phyloP scores from a whole-genome alignment of 306 rosid genomes.

The Parietaria judaica region DNA sequence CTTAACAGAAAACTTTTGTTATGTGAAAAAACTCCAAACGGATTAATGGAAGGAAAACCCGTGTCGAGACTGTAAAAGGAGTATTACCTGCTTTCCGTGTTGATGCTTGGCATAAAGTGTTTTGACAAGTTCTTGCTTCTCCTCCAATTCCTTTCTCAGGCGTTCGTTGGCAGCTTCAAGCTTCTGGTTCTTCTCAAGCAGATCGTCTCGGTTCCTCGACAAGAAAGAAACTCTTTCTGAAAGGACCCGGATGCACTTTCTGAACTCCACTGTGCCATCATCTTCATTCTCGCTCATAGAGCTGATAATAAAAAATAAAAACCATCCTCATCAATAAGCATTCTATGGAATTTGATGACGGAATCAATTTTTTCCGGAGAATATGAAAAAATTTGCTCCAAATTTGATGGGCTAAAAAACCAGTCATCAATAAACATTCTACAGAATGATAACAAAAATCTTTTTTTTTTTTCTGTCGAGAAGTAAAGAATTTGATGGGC shows the following conservation, averaged over 20 bases:
- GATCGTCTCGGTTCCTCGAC: constrained; percentile 72
- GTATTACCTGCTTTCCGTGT: constrained; percentile 88
- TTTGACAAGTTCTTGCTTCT: constrained; percentile 69
- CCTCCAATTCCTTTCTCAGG: constrained; percentile 78
- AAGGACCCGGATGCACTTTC: constrained; percentile 60
- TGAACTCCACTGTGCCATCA: constrained; percentile 70
- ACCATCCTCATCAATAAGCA: constrained; percentile 16
- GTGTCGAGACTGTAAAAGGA: background rate
- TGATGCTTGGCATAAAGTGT: constrained; percentile 81
- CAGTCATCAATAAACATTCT: background rate
- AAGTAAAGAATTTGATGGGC: no score
- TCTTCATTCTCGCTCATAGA: constrained; percentile 73
- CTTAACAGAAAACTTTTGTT: background rate
- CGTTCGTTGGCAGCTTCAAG: constrained; percentile 70
- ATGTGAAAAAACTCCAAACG: background rate
- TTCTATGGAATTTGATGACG: background rate
- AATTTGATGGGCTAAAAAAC: no score
- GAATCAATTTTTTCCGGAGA: background rate
- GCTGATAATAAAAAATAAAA: constrained; percentile 35
- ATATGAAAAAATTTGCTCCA: background rate
- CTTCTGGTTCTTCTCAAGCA: constrained; percentile 62
- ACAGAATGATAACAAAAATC: background rate
- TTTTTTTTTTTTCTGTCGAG: no score
- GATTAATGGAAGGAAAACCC: background rate
- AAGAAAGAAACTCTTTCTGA: constrained; percentile 71